Conservation (phyloP, 2,329 filamentous ascomycete genomes). For the Penicillium sp. region DNA sequence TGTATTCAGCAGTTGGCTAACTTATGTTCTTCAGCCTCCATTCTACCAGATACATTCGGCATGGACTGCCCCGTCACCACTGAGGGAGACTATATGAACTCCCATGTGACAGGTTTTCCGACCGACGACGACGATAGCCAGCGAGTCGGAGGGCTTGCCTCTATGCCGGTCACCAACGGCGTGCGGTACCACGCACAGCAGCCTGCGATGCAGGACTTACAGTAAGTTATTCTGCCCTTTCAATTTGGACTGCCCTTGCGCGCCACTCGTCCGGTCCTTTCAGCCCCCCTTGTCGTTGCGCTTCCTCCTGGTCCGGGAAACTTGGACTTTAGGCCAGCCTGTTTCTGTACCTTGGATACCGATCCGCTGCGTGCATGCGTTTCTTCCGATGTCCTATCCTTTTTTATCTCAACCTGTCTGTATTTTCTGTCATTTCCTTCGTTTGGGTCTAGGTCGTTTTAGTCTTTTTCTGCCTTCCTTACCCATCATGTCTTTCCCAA, state of each 20-base stretch:
- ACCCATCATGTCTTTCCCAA: constrained; percentile 12
- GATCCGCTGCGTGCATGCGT: constrained; percentile 35
- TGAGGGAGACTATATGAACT: constrained; percentile 45
- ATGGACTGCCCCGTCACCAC: constrained; percentile 45
- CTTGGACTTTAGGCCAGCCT: constrained; percentile 32
- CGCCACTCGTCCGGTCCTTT: constrained; percentile 35
- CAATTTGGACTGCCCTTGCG: constrained; percentile 38
- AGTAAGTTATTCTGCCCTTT: constrained; percentile 56
- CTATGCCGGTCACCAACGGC: constrained; percentile 53
- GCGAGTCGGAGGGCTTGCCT: constrained; percentile 54
- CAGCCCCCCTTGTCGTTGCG: constrained; percentile 37
- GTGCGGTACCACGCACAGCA: constrained; percentile 58
- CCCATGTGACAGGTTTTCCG: constrained; percentile 40
- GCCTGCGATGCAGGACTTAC: constrained; percentile 56
- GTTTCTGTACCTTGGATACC: constrained; percentile 32
- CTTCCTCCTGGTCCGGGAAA: constrained; percentile 38
- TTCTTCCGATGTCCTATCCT: constrained; percentile 29
- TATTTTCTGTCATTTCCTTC: constrained; percentile 17
- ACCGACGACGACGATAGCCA: constrained; percentile 54
- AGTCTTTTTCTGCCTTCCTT: constrained; percentile 9
- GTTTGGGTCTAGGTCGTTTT: neutral
- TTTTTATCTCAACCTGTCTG: constrained; percentile 20
- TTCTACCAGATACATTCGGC: constrained; percentile 42
- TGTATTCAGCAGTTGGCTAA: constrained; percentile 14
- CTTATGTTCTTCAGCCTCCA: constrained; percentile 24